These are phyloP conservation scores for Lunularia cruciata DNA, from an alignment of 225 moss, liverwort and hornwort species.

Conservation along the genomic window DNA sequence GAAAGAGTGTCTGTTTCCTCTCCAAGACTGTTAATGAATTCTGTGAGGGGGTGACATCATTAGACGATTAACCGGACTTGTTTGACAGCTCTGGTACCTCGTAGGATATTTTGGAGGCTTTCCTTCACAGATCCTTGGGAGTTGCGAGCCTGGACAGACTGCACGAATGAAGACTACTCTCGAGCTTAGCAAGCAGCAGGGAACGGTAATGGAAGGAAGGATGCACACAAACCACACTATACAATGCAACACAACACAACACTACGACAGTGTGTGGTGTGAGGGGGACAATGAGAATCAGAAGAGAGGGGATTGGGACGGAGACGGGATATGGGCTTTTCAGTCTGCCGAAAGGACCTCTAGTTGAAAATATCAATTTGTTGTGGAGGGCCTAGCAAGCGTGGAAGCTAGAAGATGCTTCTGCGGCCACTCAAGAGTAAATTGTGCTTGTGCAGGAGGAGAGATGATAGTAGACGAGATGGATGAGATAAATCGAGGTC, in stretches of 20 bases:
- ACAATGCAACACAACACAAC: too few species aligned
- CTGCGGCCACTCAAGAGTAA: too few species aligned
- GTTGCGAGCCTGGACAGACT: background rate
- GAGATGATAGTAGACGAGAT: background rate
- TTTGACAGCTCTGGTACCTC: background rate
- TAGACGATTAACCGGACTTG: background rate
- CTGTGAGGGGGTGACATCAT: background rate
- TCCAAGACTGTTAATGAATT: background rate
- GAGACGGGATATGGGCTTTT: background rate
- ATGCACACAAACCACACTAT: too few species aligned
- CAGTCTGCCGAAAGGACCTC: conserved; percentile 5
- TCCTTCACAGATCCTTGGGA: background rate
- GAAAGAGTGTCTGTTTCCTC: background rate
- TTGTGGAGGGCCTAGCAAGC: background rate
- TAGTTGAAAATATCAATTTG: conserved; percentile 7
- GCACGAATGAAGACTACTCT: background rate
- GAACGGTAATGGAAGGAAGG: background rate
- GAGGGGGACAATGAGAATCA: too few species aligned
- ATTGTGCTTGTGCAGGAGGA: too few species aligned
- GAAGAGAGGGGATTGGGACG: background rate
- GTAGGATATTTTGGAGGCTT: background rate
- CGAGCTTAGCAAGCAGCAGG: background rate
- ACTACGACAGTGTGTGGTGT: too few species aligned
- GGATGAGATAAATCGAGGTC: background rate
- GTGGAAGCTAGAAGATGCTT: conserved; percentile 10